Base-by-base conservation (phyloP, 108 stramenopile genomes). In the Aurantiochytrium sp. region DNA sequence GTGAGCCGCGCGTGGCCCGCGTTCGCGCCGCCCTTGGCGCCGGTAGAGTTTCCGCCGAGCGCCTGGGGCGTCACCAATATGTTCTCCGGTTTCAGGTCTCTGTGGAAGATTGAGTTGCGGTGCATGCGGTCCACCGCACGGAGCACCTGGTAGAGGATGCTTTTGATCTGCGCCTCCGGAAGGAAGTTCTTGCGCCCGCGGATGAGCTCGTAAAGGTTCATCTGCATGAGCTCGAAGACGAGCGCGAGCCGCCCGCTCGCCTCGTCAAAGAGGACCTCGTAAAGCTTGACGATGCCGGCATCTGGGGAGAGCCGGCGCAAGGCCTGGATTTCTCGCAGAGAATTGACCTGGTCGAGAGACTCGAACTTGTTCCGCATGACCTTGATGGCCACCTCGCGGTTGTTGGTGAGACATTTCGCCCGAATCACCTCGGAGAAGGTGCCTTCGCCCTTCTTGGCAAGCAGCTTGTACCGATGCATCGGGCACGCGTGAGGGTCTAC, bases 1-100 rank as follows among this genome's bases (percentile, higher is more conserved):
- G 17, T 52, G 1, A 17, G 17, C 50, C 17, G 8, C 1, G 50
- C 8, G 15, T 17, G 15, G 50, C 15, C 8, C 15, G 50, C 15
- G 17, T 52, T 52, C 8, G 15, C 17, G 1, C 50, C 50, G 17
- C 17, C 17, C 1, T 52, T 52, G 50, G 17, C 50, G 50, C 50
- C 50, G 3, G 15, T 65, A 10, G 22, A n/a, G n/a, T n/a, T 10
- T 6, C 59, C 59, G 34, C 59, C 59, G 27, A 65, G 59, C 2
- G 59, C 19, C 59, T 65, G 59, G 8, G 59, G 59, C 24, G 59
- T 65, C 3, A 96, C 93, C 37, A 96, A 89, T 34, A 96, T 95
- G 68, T 96, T 97, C 52, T 96, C 95, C 0, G 96, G 96, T 92
- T 97, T 96, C 12, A 96, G 92, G 68, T 96, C 96, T 2, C 96